A percentile compares a stretch with the other conserved stretches of the same genome.
These are phyloP conservation scores for Talaromyces verruculosus DNA, from an alignment of 2,329 filamentous ascomycete species.

Conservation along the genomic window DNA sequence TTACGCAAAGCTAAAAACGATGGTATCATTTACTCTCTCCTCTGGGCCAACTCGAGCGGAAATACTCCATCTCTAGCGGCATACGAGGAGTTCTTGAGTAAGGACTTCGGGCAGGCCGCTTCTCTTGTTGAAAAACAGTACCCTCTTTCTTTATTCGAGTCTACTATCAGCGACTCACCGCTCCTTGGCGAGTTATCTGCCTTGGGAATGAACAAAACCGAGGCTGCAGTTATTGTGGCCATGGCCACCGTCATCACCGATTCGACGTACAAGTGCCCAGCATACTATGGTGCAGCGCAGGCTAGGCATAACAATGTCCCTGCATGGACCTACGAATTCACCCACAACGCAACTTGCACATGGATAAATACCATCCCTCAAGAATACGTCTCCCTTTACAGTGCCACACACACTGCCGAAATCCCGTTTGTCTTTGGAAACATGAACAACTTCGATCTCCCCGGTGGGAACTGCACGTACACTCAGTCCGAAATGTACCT, in stretches of 20 bases:
- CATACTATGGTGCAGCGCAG: conserved; percentile 20
- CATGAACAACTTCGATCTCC: conserved; percentile 15
- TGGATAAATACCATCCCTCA: conserved; percentile 24
- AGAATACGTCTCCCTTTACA: conserved; percentile 3
- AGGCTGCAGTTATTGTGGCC: conserved; percentile 20
- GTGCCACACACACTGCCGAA: conserved; percentile 22
- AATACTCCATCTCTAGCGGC: conserved; percentile 11
- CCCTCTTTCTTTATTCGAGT: conserved; percentile 20
- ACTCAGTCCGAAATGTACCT: conserved; percentile 21
- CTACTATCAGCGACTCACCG: neutral
- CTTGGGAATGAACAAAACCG: neutral
- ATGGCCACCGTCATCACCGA: conserved; percentile 20
- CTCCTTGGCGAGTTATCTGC: neutral
- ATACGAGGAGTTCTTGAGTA: conserved; percentile 25
- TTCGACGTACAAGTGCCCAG: conserved; percentile 23
- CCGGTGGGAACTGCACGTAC: conserved; percentile 21
- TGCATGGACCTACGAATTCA: conserved; percentile 27
- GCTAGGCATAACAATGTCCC: conserved; percentile 22
- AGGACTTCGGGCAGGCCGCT: conserved; percentile 24
- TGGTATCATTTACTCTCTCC: conserved; percentile 1
- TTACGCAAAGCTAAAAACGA: conserved; percentile 9
- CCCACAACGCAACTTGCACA: conserved; percentile 25
- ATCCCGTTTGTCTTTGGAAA: conserved; percentile 22
- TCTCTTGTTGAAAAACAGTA: conserved; percentile 23
- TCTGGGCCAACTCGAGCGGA: neutral